Base-by-base conservation (phyloP, 73 alveolate species). In the Tetrahymena elliotti region DNA sequence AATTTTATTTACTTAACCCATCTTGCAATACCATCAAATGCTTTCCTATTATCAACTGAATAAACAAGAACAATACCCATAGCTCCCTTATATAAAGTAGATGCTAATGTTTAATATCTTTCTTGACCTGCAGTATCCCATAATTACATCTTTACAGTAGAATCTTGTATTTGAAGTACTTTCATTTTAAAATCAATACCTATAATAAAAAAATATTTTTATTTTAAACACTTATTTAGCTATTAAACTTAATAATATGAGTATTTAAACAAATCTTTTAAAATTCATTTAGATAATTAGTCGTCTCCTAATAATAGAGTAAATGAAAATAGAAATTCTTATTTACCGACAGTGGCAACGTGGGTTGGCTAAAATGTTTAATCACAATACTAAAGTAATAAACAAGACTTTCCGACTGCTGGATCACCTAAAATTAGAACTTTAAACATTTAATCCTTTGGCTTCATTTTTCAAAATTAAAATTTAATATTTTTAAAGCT, bases 111-210 rank as follows among this genome's bases (percentile, higher is more conserved):
- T 35, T 98, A 47, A 95, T 97, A 98, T 92, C 99, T 93, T 84
- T 98, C 99, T 92, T 98, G 96, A 33, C 99, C 99, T 37, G 99
- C 98, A 20, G 99, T 97, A 96, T 98, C 99, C 99, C 99, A 98
- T 35, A 98, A 97, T 93, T 98, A 92, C 95, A 98, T 92, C 96
- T 97, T 97, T 15, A 98, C 97, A 33, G 94, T 83, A 92, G 94
- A 96, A 24, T 94, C 98, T 52, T 98, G 97, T 33, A 98, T 98
- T 41, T 96, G 95, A 39, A 98, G 97, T 22, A 97, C 53, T 95
- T 98, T 98, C 54, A 96, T 94, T 93, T 97, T 97, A 97, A 97
- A 97, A 96, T 98, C 99, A 93, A 98, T 97, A 27, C 99, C 99
- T 96, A 39, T 35, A 39, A 37, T 31, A 36, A 18, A 47, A 47